Base-by-base conservation (phyloP, 257 asterid genomes). In the Solanum piurae region DNA sequence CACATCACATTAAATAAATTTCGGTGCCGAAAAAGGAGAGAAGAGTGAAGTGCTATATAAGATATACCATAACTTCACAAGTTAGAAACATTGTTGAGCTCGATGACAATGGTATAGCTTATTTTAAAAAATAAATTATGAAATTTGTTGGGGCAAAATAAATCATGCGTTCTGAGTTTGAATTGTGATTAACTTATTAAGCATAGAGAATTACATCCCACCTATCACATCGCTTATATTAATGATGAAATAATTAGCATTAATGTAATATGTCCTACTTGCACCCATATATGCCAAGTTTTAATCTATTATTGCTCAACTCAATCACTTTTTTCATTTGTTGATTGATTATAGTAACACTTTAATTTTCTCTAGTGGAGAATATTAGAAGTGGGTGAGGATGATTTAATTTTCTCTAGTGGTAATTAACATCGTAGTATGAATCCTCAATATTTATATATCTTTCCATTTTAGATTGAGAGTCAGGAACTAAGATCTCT, bases 1-100 rank as follows among this genome's bases (percentile, higher is more conserved):
- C 9, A 12, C 27, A 1, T 2, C 1, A 5, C 1, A 5, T 64
- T n/a, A 5, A 12, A 12, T 4, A 18, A 66, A 12, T 66, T 12
- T 2, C 9, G 12, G 12, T 4, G 0, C 3, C 1, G 0, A 12
- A 64, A 25, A 25, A 8, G 1, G 7, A 29, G 36, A 29, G 0
- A 27, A 27, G 5, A 6, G 21, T 68, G 9, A 27, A 68, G 18
- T 68, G 37, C 7, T 68, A 13, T 6, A 12, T 29, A 29, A 11
- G 34, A 12, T 25, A 12, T 25, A 25, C 2, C 4, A 27, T 33
- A 66, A 27, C 1, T 5, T 66, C 18, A 25, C 72, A 11, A 10
- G 5, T 7, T 68, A 29, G 5, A 3, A 0, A 6, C 0, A 5
- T 12, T 25, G 1, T 66, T 25, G 1, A 12, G 34, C 18, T n/a